Evolutionary conservation across 805 yeast species (phyloP), one percentile per base, ranked within the genome.

Genomic region (Kazachstania martiniae): DNA sequence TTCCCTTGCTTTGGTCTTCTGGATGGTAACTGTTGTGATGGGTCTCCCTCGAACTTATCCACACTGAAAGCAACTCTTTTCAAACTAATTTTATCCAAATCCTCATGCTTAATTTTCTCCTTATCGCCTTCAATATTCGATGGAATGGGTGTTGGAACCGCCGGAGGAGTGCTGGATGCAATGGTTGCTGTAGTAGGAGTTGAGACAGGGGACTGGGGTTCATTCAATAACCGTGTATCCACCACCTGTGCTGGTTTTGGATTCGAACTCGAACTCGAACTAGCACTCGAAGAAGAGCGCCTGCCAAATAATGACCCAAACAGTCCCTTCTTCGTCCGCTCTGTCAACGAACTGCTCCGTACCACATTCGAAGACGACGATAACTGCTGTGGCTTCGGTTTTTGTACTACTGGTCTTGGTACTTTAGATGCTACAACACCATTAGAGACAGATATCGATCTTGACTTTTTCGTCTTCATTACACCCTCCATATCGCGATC

Each of bases 1-100:
- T 83, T 79, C 4, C 96, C 95, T 45, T 70, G 68, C 40, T 78
- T 65, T 5, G 95, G 95, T 36, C 66, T 69, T 49, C 94, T 62
- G 2, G 94, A 79, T 2, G 96, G 95, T 39, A 86, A 81, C 52
- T 86, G 95, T 49, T 86, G 96, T 1, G 94, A 94, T 3, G 96
- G 95, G 53, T 86, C 95, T 39, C 65, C 66, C 0, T 65, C 66
- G 38, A 85, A 70, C 33, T 78, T 74, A 31, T 80, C 82, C 5
- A 83, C 66, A 1, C 87, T 83, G 56, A 86, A 86, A 1, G 76
- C 68, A 4, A 84, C 94, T 39, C 87, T 62, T 40, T 72, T 67
- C 51, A 82, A 60, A 17, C 53, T 52, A 2, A 23, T 23, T 9
- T 9, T 6, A 9, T 23, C n/a, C 8, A 23, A n/a, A 19, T 8